Conservation (phyloP, 164 flowering plant genomes). For the Akebia trifoliata region DNA sequence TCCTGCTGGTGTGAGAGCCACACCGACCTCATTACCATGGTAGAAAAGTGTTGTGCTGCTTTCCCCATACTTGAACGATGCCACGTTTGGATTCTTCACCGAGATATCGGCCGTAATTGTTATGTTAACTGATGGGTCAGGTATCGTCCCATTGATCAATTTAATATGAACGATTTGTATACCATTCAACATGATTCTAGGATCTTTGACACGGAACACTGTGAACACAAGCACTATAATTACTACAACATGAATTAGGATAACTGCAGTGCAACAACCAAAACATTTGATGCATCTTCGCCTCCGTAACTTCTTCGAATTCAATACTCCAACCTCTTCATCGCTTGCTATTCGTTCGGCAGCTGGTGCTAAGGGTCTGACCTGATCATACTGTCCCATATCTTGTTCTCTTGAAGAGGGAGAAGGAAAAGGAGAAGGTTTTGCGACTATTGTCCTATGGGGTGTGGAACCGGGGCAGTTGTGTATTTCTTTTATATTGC, state of each 20-base stretch:
- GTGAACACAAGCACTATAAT: conserved; percentile 37
- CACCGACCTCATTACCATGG: conserved; percentile 29
- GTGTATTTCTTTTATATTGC: too few species aligned
- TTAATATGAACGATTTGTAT: conserved; percentile 18
- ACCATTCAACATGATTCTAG: conserved; percentile 31
- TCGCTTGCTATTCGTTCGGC: conserved; percentile 16
- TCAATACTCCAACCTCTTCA: conserved; percentile 9
- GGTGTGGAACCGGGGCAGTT: too few species aligned
- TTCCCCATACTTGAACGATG: conserved; percentile 32
- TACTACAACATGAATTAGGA: conserved; percentile 21
- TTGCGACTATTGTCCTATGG: too few species aligned
- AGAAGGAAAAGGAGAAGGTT: too few species aligned
- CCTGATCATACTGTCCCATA: conserved; percentile 29
- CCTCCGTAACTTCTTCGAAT: neutral
- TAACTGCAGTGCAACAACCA: conserved; percentile 33
- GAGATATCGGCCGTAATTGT: conserved; percentile 26
- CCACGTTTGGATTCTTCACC: conserved; percentile 42
- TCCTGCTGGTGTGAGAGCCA: conserved; percentile 31
- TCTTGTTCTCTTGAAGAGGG: too few species aligned
- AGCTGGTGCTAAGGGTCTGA: conserved; percentile 26
- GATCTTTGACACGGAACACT: conserved; percentile 37
- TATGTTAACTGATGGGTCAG: conserved; percentile 9
- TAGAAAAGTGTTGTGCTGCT: conserved; percentile 28
- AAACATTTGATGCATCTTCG: conserved; percentile 28
- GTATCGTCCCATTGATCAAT: neutral